phyloP scores from a whole-genome alignment of 768 basidiomycete species.

The Obba rivulosa region DNA sequence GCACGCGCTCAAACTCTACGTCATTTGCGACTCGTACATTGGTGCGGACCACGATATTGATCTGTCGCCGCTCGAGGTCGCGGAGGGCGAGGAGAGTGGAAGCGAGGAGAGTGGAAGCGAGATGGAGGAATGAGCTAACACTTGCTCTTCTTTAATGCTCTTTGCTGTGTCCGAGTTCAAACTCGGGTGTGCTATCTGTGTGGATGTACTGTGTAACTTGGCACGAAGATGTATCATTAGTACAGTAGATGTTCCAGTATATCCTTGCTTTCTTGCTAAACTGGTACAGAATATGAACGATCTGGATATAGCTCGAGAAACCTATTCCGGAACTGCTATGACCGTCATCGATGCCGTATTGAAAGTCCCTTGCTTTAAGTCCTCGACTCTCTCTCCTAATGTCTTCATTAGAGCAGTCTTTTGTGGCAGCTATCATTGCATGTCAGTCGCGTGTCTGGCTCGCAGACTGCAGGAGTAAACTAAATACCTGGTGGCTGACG shows the following conservation, averaged over 20 bases:
- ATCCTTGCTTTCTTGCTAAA: background rate
- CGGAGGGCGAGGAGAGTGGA: conserved; percentile 85
- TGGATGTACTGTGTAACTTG: background rate
- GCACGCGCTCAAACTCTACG: conserved; percentile 78
- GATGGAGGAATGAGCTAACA: conserved; percentile 40
- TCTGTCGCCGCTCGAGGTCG: conserved; percentile 78
- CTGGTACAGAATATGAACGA: background rate
- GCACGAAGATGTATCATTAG: conserved; percentile 5
- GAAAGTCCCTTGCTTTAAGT: conserved; percentile 19
- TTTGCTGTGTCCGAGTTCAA: no score
- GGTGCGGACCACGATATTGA: conserved; percentile 92
- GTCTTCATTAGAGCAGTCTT: conserved; percentile 39
- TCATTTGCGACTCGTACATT: conserved; percentile 89
- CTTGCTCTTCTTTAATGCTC: no score
- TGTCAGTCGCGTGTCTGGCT: background rate
- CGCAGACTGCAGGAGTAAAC: background rate
- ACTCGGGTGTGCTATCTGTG: no score
- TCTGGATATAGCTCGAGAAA: background rate
- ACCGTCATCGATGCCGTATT: conserved; percentile 11
- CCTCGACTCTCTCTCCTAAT: conserved; percentile 25
- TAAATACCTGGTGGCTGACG: conserved; percentile 60
- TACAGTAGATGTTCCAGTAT: conserved; percentile 1
- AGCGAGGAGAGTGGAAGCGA: conserved; percentile 67
- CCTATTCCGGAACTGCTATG: conserved; percentile 6
- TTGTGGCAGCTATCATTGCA: conserved; percentile 32